These are phyloP conservation scores for Aspergillus indologenus DNA, from an alignment of 495 filamentous ascomycete species.

Conservation along the genomic window DNA sequence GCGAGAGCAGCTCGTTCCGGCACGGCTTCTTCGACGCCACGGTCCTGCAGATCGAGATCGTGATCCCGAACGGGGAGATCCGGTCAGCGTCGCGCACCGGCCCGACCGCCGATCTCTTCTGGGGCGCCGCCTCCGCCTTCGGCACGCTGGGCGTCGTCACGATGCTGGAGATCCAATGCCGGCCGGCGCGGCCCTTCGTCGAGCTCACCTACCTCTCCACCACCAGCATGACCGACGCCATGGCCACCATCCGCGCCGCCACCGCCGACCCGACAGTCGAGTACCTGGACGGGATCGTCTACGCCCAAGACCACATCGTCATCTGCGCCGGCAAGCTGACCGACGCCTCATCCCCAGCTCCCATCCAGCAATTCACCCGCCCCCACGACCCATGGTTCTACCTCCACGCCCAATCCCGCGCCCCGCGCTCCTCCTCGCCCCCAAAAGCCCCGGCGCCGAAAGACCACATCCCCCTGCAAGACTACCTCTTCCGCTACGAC, in stretches of 20 bases:
- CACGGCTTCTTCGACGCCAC: conserved; percentile 56
- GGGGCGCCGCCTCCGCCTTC: conserved; percentile 49
- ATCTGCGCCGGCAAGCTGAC: conserved; percentile 49
- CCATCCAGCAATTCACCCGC: conserved; percentile 42
- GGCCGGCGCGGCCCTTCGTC: conserved; percentile 46
- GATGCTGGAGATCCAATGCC: conserved; percentile 49
- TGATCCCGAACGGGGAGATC: conserved; percentile 51
- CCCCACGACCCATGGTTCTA: conserved; percentile 59
- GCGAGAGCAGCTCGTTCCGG: conserved; percentile 54
- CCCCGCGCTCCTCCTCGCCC: conserved; percentile 8
- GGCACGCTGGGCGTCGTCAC: conserved; percentile 55
- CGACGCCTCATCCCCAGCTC: conserved; percentile 16
- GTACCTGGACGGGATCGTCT: conserved; percentile 56
- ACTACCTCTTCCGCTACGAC: conserved; percentile 64
- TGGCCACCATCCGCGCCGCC: conserved; percentile 31
- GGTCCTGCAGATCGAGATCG: conserved; percentile 49
- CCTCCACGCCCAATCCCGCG: conserved; percentile 40
- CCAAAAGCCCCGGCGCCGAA: conserved; percentile 7
- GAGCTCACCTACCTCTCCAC: conserved; percentile 48
- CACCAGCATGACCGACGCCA: conserved; percentile 35
- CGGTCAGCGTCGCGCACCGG: conserved; percentile 32
- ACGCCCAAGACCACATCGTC: conserved; percentile 38
- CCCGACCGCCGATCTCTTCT: conserved; percentile 46
- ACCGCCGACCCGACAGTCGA: conserved; percentile 41
- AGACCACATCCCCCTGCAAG: conserved; percentile 52